Evolutionary conservation across 2,329 filamentous ascomycete species (phyloP), one percentile per base, ranked within the genome.

Genomic region (Proliferodiscus dingleyae): DNA sequence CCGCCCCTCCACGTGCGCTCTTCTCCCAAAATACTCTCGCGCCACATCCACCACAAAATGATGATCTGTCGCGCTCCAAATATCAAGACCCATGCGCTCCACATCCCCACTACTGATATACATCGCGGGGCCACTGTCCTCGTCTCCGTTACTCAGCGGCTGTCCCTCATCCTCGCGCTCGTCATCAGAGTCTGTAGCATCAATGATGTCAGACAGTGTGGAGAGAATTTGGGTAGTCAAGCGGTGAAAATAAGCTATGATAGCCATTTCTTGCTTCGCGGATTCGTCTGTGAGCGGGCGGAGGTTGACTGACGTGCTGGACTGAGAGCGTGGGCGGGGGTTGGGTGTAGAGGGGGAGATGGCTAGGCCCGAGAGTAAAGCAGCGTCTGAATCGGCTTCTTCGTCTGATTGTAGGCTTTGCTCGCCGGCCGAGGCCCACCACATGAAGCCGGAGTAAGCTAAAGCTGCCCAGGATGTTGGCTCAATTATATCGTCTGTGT

Each of bases 401-500:
- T 77, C 72, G 51, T 82, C 76, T 42, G 80, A 77, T 40, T 77
- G 72, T 15, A 76, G 72, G 6, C 77, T 70, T 64, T 84, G 78
- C 66, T 93, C 87, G 47, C 87, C 87, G 0, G 87, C 86, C 13
- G 83, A 88, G 2, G 87, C 87, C 87, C 88, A 93, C 87, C 87
- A 93, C 77, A 91, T 88, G 69, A 91, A 90, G 19, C 85, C 83
- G 44, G 78, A 80, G 66, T 91, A 93, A 4, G 87, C 87, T 21
- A 91, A 75, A 1, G 84, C 81, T 1, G 84, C 74, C 87, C 82
- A 86, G 33, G 75, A 82, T 32, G 76, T 63, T 2, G 81, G 81
- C 58, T 86, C 81, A 22, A 82, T 70, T 34, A 83, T 70, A 43
- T 67, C 65, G 46, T 82, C 78, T 24, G 61, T 63, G 19, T 75